Base-by-base conservation (phyloP, 2,329 filamentous ascomycete genomes). In the Arthrobotrys sphaeroides region DNA sequence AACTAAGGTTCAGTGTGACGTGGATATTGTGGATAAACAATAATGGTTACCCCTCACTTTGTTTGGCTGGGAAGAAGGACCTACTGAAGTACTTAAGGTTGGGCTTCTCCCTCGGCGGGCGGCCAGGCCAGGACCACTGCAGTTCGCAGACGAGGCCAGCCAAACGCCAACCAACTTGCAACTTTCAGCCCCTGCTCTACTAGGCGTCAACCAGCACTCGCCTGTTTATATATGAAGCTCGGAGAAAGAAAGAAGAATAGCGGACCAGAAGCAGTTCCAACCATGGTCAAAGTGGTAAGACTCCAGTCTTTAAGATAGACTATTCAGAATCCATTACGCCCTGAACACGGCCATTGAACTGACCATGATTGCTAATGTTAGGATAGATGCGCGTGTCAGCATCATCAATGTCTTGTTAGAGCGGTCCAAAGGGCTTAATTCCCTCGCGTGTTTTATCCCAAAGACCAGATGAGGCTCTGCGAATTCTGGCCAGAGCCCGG, bases 11-110 rank as follows among this genome's bases (percentile, higher is more conserved):
- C 6, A n/a, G 40, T 43, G 55, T 43, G 55, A 43, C 38, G 16
- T 31, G 36, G 26, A 51, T 26, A n/a, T n/a, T n/a, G n/a, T 26
- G 7, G 51, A n/a, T 13, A 20, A 42, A 60, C 13, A 9, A 22
- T 42, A 43, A 16, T 28, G 5, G 9, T 13, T 60, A 60, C 55
- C 55, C 55, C 55, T 60, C 55, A 38, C 18, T 16, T n/a, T 3
- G 24, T 59, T 40, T 24, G 18, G 33, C 53, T 42, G 38, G 13
- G 36, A 3, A n/a, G n/a, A n/a, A n/a, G 13, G 36, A 18, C 18
- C 55, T 31, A n/a, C 55, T 16, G 20, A 43, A 60, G 38, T 60
- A 60, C 22, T 60, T 60, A 60, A 60, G 10, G 42, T 12, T 42
- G 3, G 55, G 12, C 24, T 60, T 28, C 13, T 31, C 38, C 55